Evolutionary conservation across 2,329 filamentous ascomycete species (phyloP).

Genomic region (Coniochaeta sp.): DNA sequence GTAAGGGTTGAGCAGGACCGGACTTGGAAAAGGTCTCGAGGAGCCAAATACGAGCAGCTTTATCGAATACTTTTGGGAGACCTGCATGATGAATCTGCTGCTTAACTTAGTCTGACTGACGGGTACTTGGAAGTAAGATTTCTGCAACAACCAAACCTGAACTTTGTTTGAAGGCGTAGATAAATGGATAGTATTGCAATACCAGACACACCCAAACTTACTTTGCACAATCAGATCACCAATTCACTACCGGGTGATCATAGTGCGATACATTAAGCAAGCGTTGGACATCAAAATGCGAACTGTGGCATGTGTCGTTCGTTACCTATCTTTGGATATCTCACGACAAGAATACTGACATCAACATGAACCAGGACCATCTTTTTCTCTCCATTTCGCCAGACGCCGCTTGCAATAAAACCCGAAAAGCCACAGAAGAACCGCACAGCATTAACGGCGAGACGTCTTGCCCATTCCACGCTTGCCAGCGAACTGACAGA

Average conservation of each 20-base stretch:
- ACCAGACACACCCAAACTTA: not conserved
- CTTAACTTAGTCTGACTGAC: not conserved
- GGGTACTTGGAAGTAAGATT: not conserved
- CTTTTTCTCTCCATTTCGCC: not conserved
- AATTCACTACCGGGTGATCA: not conserved
- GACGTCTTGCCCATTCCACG: conserved; percentile 86
- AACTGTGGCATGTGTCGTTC: not conserved
- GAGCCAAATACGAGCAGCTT: not conserved
- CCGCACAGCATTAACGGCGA: conserved; percentile 41
- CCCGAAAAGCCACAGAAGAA: not conserved
- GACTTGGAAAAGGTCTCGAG: not conserved
- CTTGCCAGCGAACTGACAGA: conserved; percentile 73
- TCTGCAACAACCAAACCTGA: not conserved
- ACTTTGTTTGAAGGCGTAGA: not conserved
- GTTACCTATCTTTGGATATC: conserved; percentile 1
- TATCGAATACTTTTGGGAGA: not conserved
- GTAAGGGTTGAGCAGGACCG: conserved; percentile 30
- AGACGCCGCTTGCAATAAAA: not conserved
- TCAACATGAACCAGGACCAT: conserved; percentile 1
- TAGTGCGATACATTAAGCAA: not conserved
- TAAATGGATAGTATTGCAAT: not conserved
- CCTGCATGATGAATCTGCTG: not conserved
- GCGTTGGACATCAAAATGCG: not conserved
- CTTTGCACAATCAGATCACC: not conserved
- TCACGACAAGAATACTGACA: conserved; percentile 1